Evolutionary conservation across 371 early-diverging fungal genomes (phyloP).

Genomic region (Mucor piriformis): DNA sequence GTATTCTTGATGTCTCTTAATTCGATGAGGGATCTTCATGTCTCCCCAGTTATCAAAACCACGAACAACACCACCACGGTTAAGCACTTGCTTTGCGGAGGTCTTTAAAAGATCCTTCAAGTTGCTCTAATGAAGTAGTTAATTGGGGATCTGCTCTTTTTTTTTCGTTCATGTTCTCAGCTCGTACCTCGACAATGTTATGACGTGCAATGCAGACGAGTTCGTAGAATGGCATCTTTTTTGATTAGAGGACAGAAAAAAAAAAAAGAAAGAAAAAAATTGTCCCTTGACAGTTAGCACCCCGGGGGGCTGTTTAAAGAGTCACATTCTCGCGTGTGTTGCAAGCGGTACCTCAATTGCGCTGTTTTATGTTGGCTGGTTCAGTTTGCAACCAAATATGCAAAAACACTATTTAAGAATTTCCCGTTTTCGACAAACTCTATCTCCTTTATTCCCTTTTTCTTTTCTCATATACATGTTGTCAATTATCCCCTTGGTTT

Average conservation of each 20-base stretch:
- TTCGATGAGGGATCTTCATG: slow-evolving; percentile 63
- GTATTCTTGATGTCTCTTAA: slow-evolving; percentile 70
- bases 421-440: too few relatives aligned
- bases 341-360: too few relatives aligned
- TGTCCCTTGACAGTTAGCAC: slow-evolving; percentile 2
- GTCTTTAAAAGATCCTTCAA: slow-evolving; percentile 69
- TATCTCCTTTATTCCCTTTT: too few relatives aligned
- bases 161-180: neutral
- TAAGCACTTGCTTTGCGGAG: slow-evolving; percentile 70
- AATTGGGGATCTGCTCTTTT: neutral
- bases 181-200: slow-evolving; percentile 56
- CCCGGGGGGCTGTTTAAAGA: slow-evolving; percentile 4
- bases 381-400: too few relatives aligned
- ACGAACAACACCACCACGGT: slow-evolving; percentile 80
- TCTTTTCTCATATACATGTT: neutral
- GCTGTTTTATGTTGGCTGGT: too few relatives aligned
- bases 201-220: slow-evolving; percentile 69
- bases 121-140: slow-evolving; percentile 44
- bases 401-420: too few relatives aligned
- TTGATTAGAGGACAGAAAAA: slow-evolving; percentile 3
- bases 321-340: neutral
- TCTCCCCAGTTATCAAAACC: slow-evolving; percentile 72
- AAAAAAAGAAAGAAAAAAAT: neutral
- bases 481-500: neutral
- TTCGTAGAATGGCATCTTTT: slow-evolving; percentile 71